Base-by-base conservation (phyloP, 2,329 filamentous ascomycete species). In the Colletotrichum brevisporum region DNA sequence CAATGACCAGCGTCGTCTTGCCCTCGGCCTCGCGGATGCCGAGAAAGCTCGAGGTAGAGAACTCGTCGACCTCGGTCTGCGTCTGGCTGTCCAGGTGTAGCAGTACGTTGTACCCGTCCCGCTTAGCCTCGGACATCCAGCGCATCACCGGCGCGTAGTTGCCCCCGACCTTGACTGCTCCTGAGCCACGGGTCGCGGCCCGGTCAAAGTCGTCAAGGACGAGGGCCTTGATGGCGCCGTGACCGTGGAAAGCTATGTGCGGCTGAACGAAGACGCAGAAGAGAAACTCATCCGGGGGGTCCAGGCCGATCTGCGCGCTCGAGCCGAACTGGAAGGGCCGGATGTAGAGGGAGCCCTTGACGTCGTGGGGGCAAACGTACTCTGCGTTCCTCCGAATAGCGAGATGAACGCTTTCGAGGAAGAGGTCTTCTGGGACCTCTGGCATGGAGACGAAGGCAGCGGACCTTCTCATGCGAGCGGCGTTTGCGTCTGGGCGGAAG, bases 131-230 rank as follows among this genome's bases (percentile, higher is more conserved):
- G 66, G 90, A 89, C 60, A 86, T 89, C 90, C 3, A 91, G 90
- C 5, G 90, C 90, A 75, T 92, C 92, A 92, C 90, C 2, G 91
- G 91, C 3, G 90, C 90, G 75, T 93, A 93, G 77, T 93, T 93
- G 2, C 91, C 91, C 5, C 91, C 91, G 2, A 92, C 82, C 78
- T 93, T 93, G 5, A 88, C 90, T 12, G 83, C 85, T 0, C 91
- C 91, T 0, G 89, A 91, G 0, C 91, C 91, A 67, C 88, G 83
- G 0, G 91, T 90, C 3, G 91, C 91, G 0, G 89, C 85, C 27
- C 91, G 88, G 74, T 93, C 91, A 75, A 92, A 93, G 59, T 90
- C 85, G 74, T 93, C 91, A 1, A 92, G 81, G 24, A 93, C 89
- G 39, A 92, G 76, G 0, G 88, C 90, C 69, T 89, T 86, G 9